A percentile compares a stretch with the other conserved stretches of the same genome.
These are phyloP conservation scores for Arthrobotrys musiformis DNA, from an alignment of 2,329 filamentous ascomycete species.

Conservation along the genomic window DNA sequence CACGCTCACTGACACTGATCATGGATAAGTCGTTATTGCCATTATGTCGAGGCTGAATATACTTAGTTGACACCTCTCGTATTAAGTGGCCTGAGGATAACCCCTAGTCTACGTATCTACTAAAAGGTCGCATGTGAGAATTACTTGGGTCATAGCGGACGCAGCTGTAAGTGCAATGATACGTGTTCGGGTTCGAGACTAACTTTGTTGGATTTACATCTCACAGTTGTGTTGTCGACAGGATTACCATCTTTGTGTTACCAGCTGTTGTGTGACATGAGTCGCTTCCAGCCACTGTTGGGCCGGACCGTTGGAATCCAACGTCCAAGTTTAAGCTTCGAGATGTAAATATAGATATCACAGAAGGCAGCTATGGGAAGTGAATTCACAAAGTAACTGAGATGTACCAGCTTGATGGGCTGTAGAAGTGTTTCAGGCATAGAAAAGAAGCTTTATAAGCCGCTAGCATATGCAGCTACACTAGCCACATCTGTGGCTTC, in stretches of 20 bases:
- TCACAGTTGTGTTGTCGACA: not conserved
- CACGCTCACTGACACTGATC: no score
- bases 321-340: no score
- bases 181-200: not conserved
- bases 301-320: not conserved
- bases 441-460: not conserved
- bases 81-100: not conserved
- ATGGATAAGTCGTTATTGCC: not conserved
- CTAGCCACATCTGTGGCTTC: not conserved
- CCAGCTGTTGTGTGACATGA: slow-evolving; percentile 7
- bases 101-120: not conserved
- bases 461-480: not conserved
- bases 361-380: not conserved
- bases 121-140: not conserved
- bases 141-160: not conserved
- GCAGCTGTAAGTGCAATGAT: not conserved
- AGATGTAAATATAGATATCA: not conserved
- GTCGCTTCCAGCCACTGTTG: not conserved
- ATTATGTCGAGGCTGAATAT: not conserved
- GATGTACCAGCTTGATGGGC: not conserved
- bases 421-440: not conserved
- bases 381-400: not conserved
- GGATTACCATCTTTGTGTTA: slow-evolving; percentile 4
- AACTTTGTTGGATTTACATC: slow-evolving; percentile 3
- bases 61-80: not conserved